Conservation (phyloP, 1,284 basidiomycete genomes). For the Lignosus rhinocerotis region DNA sequence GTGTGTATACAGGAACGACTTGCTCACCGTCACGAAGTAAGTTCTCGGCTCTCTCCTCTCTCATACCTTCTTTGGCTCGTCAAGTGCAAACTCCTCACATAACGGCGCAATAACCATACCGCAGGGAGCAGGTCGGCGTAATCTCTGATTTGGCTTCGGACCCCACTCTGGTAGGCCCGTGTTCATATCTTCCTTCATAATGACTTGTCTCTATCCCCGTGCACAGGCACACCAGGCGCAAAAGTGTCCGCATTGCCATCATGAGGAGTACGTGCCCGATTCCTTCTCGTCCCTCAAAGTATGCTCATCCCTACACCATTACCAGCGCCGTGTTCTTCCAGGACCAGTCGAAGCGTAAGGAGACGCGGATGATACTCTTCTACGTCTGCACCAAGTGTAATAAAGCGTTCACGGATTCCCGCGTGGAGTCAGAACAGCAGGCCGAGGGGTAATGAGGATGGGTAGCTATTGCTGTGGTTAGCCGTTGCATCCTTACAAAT, state of each 20-base stretch:
- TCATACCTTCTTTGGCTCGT: not conserved
- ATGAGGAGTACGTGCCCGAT: slow-evolving; percentile 64
- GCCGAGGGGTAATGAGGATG: slow-evolving; percentile 10
- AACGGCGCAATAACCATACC: not conserved
- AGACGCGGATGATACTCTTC: slow-evolving; percentile 91
- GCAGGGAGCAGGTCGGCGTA: slow-evolving; percentile 90
- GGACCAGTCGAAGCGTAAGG: slow-evolving; percentile 92
- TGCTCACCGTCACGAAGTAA: slow-evolving; percentile 92
- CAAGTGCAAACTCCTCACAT: not conserved
- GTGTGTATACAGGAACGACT: slow-evolving; percentile 92
- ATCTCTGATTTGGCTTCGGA: slow-evolving; percentile 89
- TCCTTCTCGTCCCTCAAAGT: not conserved
- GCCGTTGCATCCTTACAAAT: not conserved
- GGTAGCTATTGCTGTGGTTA: not conserved
- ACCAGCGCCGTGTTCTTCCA: slow-evolving; percentile 87
- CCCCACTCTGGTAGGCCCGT: slow-evolving; percentile 76
- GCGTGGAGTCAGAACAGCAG: slow-evolving; percentile 33
- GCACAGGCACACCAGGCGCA: slow-evolving; percentile 72
- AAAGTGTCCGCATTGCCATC: slow-evolving; percentile 66
- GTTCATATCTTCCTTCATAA: not conserved
- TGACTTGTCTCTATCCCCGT: not conserved
- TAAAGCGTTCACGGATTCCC: slow-evolving; percentile 75
- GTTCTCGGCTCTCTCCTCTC: slow-evolving; percentile 32
- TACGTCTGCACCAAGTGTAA: slow-evolving; percentile 90
- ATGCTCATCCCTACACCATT: slow-evolving; percentile 1